Conservation (phyloP, 2,329 filamentous ascomycete species). For the Dactylellina parvicollis region DNA sequence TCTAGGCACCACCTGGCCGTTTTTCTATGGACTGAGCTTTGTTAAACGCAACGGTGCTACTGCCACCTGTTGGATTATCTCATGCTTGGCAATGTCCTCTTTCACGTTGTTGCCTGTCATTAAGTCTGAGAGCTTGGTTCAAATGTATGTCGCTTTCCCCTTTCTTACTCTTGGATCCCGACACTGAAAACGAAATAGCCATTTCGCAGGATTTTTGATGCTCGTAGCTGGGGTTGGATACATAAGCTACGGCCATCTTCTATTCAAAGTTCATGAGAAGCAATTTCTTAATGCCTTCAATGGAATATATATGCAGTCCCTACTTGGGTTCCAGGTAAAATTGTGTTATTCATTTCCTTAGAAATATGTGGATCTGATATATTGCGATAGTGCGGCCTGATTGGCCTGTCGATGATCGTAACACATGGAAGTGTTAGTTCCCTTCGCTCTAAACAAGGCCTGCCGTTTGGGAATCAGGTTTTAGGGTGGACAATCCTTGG, state of each 20-base stretch:
- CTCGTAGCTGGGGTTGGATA: constrained; percentile 13
- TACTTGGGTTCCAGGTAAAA: constrained; percentile 64
- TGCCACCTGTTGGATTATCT: constrained; percentile 75
- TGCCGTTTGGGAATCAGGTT: constrained; percentile 87
- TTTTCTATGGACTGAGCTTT: constrained; percentile 77
- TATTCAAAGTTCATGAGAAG: constrained; percentile 4
- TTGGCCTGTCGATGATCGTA: constrained; percentile 77
- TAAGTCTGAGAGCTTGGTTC: constrained; percentile 78
- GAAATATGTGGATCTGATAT: not conserved
- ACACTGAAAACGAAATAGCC: constrained; percentile 72
- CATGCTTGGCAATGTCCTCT: constrained; percentile 83
- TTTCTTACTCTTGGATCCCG: constrained; percentile 68
- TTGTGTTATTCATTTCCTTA: not conserved
- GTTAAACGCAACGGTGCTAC: constrained; percentile 73
- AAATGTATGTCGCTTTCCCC: constrained; percentile 71
- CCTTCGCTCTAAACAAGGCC: constrained; percentile 81
- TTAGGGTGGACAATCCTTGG: constrained; percentile 83
- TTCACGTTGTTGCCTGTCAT: constrained; percentile 90
- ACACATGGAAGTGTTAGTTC: constrained; percentile 87
- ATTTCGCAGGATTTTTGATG: constrained; percentile 4
- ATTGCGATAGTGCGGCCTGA: constrained; percentile 29
- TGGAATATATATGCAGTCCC: constrained; percentile 63
- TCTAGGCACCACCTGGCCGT: constrained; percentile 80
- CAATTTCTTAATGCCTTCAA: constrained; percentile 11
- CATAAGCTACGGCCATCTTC: constrained; percentile 16